A percentile compares a stretch with the other conserved stretches of the same genome.
phyloP scores from a whole-genome alignment of 257 asterid species.

The Solanum tarijense region DNA sequence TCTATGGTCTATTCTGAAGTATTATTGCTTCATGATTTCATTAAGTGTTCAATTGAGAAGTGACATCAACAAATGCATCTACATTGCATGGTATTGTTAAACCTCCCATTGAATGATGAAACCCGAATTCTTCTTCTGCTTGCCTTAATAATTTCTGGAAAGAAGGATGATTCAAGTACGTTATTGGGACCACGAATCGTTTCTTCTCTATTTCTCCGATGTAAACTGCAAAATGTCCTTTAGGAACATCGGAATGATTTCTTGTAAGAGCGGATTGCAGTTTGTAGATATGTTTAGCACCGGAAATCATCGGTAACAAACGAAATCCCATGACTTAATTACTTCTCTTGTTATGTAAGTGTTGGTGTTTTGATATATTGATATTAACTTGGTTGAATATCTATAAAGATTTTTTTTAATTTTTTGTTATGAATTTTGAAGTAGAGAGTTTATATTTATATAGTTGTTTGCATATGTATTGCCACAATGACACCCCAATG shows the following conservation, averaged over 20 bases:
- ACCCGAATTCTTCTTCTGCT: background rate
- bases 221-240: constrained; percentile 2
- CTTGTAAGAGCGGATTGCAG: background rate
- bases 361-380: background rate
- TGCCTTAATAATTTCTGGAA: background rate
- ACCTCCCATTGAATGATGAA: background rate
- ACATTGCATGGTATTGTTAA: constrained; percentile 2
- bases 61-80: background rate
- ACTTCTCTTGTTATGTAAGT: background rate
- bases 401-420: no score
- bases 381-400: no score
- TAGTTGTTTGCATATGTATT: background rate
- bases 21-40: background rate
- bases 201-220: background rate
- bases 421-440: background rate
- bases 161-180: constrained; percentile 1
- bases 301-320: background rate
- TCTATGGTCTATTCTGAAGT: background rate
- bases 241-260: constrained; percentile 5
- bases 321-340: background rate
- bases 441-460: background rate
- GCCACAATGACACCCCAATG: background rate
- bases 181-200: background rate
- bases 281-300: background rate
- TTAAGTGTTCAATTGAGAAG: background rate